Evolutionary conservation across 352 stramenopile genomes (phyloP), one percentile per base, ranked within the genome.

Genomic region (Globisporangium cederbergense): DNA sequence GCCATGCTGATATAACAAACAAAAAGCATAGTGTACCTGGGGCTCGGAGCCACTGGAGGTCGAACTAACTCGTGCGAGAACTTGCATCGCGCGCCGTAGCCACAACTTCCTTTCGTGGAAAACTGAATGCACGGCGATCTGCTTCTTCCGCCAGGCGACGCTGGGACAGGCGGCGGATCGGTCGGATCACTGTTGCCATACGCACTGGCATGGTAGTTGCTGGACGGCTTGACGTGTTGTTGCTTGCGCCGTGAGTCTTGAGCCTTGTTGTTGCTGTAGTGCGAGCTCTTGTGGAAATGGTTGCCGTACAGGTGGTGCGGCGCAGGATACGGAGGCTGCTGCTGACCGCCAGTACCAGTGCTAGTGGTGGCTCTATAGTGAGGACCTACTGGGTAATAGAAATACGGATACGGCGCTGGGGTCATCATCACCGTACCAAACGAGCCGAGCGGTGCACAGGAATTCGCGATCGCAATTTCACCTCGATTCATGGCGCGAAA

Each of bases 71-170:
- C 74, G 52, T 93, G 85, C 0, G 76, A 86, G 50, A 78, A 93
- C 47, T 66, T 82, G 60, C 85, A 93, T 14, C 73, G 75, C 36
- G 60, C 52, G 4, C 83, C 85, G 34, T 85, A 91, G 3, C 30
- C 38, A 42, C 85, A 93, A 5, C 54, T 74, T 20, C 75, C 80
- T 28, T 64, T 64, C 0, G 72, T 67, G 3, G 72, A 30, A 57
- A 88, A 89, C 51, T 80, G 79, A 7, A 77, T 64, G 56, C 82
- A 91, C 16, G 34, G 14, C 14, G 59, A 42, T 46, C 16, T 58
- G 20, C 8, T 40, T 49, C 22, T 46, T 28, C 43, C 40, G 18
- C 10, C 62, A n/a, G 32, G n/a, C 7, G 16, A 25, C 8, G 20
- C 20, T 50, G 30, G 42, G 47, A 49, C 28, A 10, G 32, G 32